Percentiles rank a stretch among this genome's conserved stretches.
Conservation (phyloP, 1,284 basidiomycete species). For the Coniferiporia sulphurascens region DNA sequence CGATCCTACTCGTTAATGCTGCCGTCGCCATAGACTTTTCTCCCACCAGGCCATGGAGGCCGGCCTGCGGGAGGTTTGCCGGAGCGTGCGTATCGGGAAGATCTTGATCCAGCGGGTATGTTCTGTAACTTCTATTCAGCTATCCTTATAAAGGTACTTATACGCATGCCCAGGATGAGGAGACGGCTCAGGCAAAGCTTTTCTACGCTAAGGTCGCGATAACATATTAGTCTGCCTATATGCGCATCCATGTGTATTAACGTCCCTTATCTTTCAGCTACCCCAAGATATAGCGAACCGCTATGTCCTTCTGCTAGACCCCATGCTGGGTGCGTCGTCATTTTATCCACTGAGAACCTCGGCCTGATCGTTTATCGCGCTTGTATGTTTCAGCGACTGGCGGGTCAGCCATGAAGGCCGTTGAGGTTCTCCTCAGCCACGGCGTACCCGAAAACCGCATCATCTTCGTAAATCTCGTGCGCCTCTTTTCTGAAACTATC, state of each 20-base stretch:
- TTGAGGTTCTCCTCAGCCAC: constrained; percentile 88
- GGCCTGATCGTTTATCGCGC: neutral
- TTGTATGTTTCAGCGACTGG: constrained; percentile 73
- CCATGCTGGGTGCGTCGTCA: constrained; percentile 80
- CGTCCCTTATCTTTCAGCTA: constrained; percentile 51
- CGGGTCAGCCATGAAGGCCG: constrained; percentile 96
- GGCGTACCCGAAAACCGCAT: constrained; percentile 89
- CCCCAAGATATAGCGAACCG: constrained; percentile 90
- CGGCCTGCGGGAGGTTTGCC: constrained; percentile 90
- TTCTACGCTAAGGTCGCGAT: constrained; percentile 74
- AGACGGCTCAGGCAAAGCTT: constrained; percentile 84
- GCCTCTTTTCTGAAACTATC: constrained; percentile 17
- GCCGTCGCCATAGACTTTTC: neutral
- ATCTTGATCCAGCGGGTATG: constrained; percentile 89
- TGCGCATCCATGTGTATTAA: neutral
- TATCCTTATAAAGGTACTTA: neutral
- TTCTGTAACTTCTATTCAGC: neutral
- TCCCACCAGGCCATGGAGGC: constrained; percentile 81
- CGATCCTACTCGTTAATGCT: neutral
- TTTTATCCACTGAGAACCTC: neutral
- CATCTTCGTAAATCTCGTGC: constrained; percentile 93
- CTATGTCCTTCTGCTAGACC: constrained; percentile 93
- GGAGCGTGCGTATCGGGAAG: constrained; percentile 88
- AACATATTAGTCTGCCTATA: constrained; percentile 18
- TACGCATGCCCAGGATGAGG: constrained; percentile 69